Base-by-base conservation (phyloP, 2,329 filamentous ascomycete species). In the Orbilia blumenaviensis region DNA sequence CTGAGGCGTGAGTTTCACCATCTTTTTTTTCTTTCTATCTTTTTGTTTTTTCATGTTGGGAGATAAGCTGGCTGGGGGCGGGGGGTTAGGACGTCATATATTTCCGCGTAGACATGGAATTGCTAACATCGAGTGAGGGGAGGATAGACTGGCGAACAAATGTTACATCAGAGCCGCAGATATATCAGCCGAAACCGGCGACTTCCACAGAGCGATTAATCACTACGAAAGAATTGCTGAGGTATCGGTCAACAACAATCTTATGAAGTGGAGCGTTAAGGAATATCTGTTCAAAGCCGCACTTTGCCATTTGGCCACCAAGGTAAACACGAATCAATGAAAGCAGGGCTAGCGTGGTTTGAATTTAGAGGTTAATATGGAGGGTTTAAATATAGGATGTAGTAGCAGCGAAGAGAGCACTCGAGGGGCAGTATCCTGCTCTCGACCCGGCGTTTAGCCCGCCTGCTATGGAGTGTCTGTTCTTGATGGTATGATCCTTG, bases 201-300 rank as follows among this genome's bases (percentile, higher is more conserved):
- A 97, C 82, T 97, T 96, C 85, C 90, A 90, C 85, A 92, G 91
- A 83, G 89, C 93, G 68, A 92, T 94, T 80, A 87, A 90, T 78
- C 87, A 90, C 79, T 97, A 91, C 84, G 94, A 98, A 83, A 90
- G 91, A 81, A 92, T 97, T 56, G 91, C 93, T 44, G 87, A 88
- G 69, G 87, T 88, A 46, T 91, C 91, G 36, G 89, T 97, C 80
- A 90, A 90, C 83, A 97, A 96, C 86, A 95, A 96, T 83, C 86
- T 97, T 72, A 94, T 96, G 92, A 92, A 90, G 82, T 96, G 92
- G 88, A 92, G 89, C 54, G 93, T 98, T 78, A 98, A 97, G 84
- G 93, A 97, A 79, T 97, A 97, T 84, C 90, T 97, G 81, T 87
- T 98, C 81, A 97, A 97, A 85, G 92, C 93, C 0, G 94, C 93